Evolutionary conservation across 2,329 filamentous ascomycete species (phyloP), one percentile per base, ranked within the genome.

Genomic region (Myriosclerotinia curreyana): DNA sequence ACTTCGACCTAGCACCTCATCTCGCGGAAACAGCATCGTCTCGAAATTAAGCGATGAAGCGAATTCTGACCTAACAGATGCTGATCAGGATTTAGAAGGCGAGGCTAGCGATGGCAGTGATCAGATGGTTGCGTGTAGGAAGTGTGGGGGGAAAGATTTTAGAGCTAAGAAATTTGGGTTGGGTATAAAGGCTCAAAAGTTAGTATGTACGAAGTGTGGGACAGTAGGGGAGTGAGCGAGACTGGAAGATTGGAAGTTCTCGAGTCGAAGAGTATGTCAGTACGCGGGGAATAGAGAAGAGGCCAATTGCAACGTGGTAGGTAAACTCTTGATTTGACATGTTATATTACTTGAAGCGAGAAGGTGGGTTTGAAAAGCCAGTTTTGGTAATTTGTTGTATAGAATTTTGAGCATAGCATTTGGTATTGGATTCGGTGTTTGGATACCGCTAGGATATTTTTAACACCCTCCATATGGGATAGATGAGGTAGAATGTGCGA

Each of bases 61-160:
- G 28, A 48, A 59, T 36, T 48, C 42, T 22, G 78, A 79, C 65
- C 77, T 77, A 25, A 64, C 64, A 12, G 63, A 66, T 54, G 66
- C 25, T 60, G 42, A 64, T 22, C 36, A 36, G 17, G 76, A 75
- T 17, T 79, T 79, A 5, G 79, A 78, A 15, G 76, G 77, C 11
- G 80, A 81, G 25, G 77, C 46, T 52, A 52, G 78, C n/a, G 79
- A 79, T 25, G 79, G 76, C 20, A 79, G 81, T 59, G 77, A 80
- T 44, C 74, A 52, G 28, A 51, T 52, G 36, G 48, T 83, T 68
- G 79, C 75, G 31, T 90, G 88, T 70, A 76, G 78, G 28, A 80
- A 80, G 66, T 91, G 88, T 71, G 81, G 82, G 5, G 81, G 83
- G 1, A 81, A 76, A 25, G 84, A 86, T 66, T 91, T 91, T 69